These are phyloP conservation scores for Fusarium veterinarium DNA, from an alignment of 2,329 filamentous ascomycete species.

Conservation along the genomic window DNA sequence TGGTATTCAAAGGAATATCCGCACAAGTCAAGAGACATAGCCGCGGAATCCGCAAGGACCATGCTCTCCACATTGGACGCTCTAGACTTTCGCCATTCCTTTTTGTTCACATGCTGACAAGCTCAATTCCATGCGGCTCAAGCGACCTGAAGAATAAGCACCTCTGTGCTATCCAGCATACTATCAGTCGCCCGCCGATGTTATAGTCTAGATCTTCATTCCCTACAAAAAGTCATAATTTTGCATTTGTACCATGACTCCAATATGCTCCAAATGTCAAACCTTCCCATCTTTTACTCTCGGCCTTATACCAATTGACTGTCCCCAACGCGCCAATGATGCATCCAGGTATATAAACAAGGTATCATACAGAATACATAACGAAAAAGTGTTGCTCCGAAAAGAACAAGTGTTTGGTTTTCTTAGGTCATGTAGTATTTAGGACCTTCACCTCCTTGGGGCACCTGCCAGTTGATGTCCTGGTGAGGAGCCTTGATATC, in stretches of 20 bases:
- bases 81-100: constrained; percentile 26
- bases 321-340: constrained; percentile 36
- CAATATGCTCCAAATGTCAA: constrained; percentile 28
- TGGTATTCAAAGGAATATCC: constrained; percentile 7
- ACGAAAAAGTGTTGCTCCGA: constrained; percentile 4
- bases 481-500: constrained; percentile 98
- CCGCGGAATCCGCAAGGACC: constrained; percentile 21
- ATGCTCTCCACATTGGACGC: constrained; percentile 27
- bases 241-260: constrained; percentile 30
- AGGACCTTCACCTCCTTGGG: constrained; percentile 86
- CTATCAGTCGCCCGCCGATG: not conserved
- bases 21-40: not conserved
- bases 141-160: not conserved
- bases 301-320: constrained; percentile 11
- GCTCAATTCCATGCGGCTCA: constrained; percentile 26
- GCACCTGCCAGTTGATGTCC: constrained; percentile 97
- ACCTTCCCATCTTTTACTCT: constrained; percentile 18
- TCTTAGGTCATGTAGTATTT: constrained; percentile 76
- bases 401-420: not conserved
- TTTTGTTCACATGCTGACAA: constrained; percentile 29
- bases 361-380: constrained; percentile 43
- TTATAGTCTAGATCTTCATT: constrained; percentile 1
- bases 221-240: constrained; percentile 10
- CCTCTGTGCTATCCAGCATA: not conserved
- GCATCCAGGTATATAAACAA: constrained; percentile 41